Evolutionary conservation across 140 eudicot genomes (phyloP), one percentile per base, ranked within the genome.

Genomic region (Stevia rebaudiana): DNA sequence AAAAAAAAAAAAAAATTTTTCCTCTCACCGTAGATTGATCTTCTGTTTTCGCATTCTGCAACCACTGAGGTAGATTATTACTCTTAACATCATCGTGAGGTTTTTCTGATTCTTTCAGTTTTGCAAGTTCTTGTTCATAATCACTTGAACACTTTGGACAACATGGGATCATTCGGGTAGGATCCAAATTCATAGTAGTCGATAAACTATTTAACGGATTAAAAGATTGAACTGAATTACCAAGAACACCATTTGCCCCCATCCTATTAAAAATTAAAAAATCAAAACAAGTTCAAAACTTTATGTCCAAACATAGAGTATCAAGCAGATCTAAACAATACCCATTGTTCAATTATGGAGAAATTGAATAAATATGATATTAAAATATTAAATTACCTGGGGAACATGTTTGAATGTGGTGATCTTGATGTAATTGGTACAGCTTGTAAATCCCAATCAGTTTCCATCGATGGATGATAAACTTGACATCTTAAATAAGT

Each of bases 391-490:
- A 22, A 3, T 56, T 81, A 94, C 99, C 99, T 94, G 0, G 90
- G 77, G 60, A 88, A 94, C 81, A 74, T 82, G 37, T 78, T 80
- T 4, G 83, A 73, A 7, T 70, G 72, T 53, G 88, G 85, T 22
- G 83, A 80, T 72, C 90, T 80, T 4, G 97, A 81, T 33, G 96
- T 81, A 68, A 94, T 81, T 6, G 99, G 95, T 8, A 88, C 94
- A 22, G 92, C 99, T 66, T 94, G 99, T 67, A 94, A 77, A 83
- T 86, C 97, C 99, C 99, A 94, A 48, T 81, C 95, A 66, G 60
- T 80, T 74, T 94, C 99, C 97, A 88, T 88, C 11, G 89, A 65
- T 8, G 95, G 83, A 73, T 88, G 94, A 78, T 88, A 94, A 65
- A 94, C 88, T 54, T 88, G 97, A 52, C 99, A 88, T 52, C 99